A percentile compares a stretch with the other conserved stretches of the same genome.
These are phyloP conservation scores for Corymbia maculata DNA, from an alignment of 345 rosid species.

Conservation along the genomic window DNA sequence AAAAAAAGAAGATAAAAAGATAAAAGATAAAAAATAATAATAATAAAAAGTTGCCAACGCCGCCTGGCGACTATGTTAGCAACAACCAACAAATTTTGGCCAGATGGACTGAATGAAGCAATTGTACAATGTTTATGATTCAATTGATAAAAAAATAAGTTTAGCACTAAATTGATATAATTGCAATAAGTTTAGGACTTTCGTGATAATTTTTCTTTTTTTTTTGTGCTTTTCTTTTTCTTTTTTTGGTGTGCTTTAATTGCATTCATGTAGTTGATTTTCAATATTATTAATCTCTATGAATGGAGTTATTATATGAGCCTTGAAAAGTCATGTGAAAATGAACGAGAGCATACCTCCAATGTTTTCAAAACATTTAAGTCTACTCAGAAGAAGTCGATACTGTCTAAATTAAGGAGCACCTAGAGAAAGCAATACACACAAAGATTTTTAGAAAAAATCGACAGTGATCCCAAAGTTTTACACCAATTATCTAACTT, in stretches of 20 bases:
- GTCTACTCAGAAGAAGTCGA: background rate
- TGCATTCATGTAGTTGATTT: background rate
- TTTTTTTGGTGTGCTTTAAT: background rate
- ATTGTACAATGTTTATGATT: too few relatives aligned
- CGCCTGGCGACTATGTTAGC: too few relatives aligned
- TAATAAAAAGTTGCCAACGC: too few relatives aligned
- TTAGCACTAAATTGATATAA: too few relatives aligned
- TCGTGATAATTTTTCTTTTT: too few relatives aligned
- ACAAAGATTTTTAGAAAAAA: background rate
- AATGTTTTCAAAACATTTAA: background rate
- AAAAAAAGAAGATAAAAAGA: too few relatives aligned
- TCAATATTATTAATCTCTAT: background rate
- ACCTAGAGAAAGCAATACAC: background rate
- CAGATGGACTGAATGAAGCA: too few relatives aligned
- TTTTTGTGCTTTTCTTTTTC: too few relatives aligned
- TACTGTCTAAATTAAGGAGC: background rate
- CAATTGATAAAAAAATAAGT: too few relatives aligned
- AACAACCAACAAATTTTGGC: too few relatives aligned
- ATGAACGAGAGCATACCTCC: background rate
- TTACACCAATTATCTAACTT: background rate
- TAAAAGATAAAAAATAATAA: too few relatives aligned
- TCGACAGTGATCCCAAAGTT: background rate
- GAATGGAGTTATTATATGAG: background rate
- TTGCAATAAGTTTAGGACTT: too few relatives aligned
- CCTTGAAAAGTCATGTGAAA: background rate